Conservation (phyloP, 805 yeast genomes). For the Pichia manshurica region DNA sequence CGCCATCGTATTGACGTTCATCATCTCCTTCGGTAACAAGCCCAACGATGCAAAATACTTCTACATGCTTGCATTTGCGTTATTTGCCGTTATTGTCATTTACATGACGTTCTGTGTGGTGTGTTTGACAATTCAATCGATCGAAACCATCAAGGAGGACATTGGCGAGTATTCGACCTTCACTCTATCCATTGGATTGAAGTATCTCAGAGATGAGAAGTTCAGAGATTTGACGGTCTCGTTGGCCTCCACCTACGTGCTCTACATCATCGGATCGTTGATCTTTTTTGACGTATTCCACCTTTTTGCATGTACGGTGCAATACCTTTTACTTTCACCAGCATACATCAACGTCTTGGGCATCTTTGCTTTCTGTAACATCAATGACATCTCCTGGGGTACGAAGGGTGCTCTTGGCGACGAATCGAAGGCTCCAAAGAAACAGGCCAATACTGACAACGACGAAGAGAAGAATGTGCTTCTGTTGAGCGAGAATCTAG, state of each 20-base stretch:
- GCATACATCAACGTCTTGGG: slow-evolving; percentile 86
- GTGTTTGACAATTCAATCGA: slow-evolving; percentile 53
- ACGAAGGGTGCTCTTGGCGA: slow-evolving; percentile 73
- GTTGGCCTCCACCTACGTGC: slow-evolving; percentile 70
- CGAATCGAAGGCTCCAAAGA: slow-evolving; percentile 44
- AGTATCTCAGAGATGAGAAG: slow-evolving; percentile 56
- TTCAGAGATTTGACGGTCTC: slow-evolving; percentile 84
- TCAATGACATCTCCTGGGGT: slow-evolving; percentile 97
- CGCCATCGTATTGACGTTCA: slow-evolving; percentile 73
- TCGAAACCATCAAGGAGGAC: slow-evolving; percentile 44
- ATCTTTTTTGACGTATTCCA: slow-evolving; percentile 87
- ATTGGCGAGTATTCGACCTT: slow-evolving; percentile 24
- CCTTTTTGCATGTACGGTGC: slow-evolving; percentile 77
- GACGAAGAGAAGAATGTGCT: slow-evolving; percentile 20
- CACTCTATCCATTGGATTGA: slow-evolving; percentile 29
- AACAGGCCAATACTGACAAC: slow-evolving; percentile 41
- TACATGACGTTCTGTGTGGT: slow-evolving; percentile 79
- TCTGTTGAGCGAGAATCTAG: slow-evolving; percentile 26
- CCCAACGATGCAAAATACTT: slow-evolving; percentile 81
- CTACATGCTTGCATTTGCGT: slow-evolving; percentile 60
- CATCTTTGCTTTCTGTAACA: slow-evolving; percentile 92
- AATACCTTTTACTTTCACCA: slow-evolving; percentile 77
- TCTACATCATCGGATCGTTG: slow-evolving; percentile 71
- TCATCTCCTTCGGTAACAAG: slow-evolving; percentile 86
- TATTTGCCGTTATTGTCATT: slow-evolving; percentile 79